These are phyloP conservation scores for Monosiga brevicollis DNA, from an alignment of 78 protist species.

Conservation along the genomic window DNA sequence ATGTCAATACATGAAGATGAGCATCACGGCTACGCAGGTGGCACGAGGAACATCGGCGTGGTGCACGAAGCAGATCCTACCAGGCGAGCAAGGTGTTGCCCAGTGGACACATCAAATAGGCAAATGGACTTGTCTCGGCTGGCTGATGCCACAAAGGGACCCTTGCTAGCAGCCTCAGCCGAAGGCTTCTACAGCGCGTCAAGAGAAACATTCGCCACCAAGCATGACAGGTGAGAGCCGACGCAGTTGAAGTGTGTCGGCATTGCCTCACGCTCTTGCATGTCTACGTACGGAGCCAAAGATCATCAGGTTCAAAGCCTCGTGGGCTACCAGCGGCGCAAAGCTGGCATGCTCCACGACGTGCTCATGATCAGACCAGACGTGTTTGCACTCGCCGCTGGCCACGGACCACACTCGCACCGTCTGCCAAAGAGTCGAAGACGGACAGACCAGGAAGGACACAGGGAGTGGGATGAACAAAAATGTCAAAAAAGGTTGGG, in stretches of 20 bases:
- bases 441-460: too few species aligned
- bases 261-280: too few species aligned
- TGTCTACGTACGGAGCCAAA: too few species aligned
- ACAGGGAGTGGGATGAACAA: constrained; percentile 1
- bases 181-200: background rate
- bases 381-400: constrained; percentile 51
- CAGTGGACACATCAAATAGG: constrained; percentile 64
- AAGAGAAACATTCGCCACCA: background rate
- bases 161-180: too few species aligned
- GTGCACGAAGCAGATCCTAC: too few species aligned
- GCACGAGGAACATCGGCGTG: background rate
- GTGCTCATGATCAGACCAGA: constrained; percentile 57
- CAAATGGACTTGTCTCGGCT: constrained; percentile 64
- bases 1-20: background rate
- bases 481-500: background rate
- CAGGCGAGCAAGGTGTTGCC: constrained; percentile 47
- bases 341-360: constrained; percentile 69
- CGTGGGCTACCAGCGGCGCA: constrained; percentile 34
- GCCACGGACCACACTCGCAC: constrained; percentile 50
- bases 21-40: background rate
- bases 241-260: too few species aligned
- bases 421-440: constrained; percentile 37
- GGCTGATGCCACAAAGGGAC: constrained; percentile 56
- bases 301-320: too few species aligned
- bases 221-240: too few species aligned